Evolutionary conservation across 805 yeast species (phyloP).

Genomic region (Yarrowia sp.): DNA sequence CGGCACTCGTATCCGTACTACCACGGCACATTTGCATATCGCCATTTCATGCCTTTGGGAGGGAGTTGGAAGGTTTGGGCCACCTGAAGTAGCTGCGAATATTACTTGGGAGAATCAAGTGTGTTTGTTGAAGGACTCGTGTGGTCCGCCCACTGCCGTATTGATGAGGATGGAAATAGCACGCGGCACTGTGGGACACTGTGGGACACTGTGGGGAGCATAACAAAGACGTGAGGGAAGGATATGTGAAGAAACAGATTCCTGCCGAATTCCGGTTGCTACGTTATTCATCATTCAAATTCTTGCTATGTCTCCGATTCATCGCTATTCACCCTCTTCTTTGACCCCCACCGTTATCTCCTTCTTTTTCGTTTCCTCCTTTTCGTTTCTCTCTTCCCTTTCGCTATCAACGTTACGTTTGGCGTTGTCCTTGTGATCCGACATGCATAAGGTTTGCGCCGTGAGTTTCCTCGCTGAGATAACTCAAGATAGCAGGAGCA

Average conservation of each 20-base stretch:
- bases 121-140: neutral
- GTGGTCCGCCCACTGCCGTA: too few relatives aligned
- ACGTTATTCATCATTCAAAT: too few relatives aligned
- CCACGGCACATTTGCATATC: neutral
- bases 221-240: too few relatives aligned
- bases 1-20: too few relatives aligned
- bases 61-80: neutral
- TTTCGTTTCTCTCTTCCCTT: neutral
- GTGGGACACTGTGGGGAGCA: too few relatives aligned
- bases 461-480: slow-evolving; percentile 36
- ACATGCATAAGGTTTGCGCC: neutral
- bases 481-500: slow-evolving; percentile 39
- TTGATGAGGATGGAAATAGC: too few relatives aligned
- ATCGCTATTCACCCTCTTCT: neutral
- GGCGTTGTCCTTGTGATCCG: too few relatives aligned
- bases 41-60: slow-evolving; percentile 37
- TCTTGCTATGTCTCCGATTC: too few relatives aligned
- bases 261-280: too few relatives aligned
- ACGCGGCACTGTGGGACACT: too few relatives aligned
- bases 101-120: neutral
- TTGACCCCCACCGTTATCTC: neutral
- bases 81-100: too few relatives aligned
- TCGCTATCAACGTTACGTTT: neutral
- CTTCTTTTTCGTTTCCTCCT: neutral
- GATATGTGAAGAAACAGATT: too few relatives aligned